Base-by-base conservation (phyloP, 2,329 filamentous ascomycete species). In the Ceratocystis albifundus region DNA sequence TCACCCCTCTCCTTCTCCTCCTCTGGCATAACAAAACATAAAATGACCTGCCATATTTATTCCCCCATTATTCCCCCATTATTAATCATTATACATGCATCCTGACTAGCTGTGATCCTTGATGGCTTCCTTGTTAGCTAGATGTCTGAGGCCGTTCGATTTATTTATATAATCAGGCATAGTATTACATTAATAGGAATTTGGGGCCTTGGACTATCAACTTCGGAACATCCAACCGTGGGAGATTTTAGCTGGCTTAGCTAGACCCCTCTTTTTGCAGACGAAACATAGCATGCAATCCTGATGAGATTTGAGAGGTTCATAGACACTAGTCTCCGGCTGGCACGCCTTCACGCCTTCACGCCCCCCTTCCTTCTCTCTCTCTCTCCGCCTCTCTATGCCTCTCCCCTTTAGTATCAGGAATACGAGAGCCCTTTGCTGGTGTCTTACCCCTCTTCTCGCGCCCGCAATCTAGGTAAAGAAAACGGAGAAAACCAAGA, bases 191-290 rank as follows among this genome's bases (percentile, higher is more conserved):
- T 36, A 36, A 10, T 22, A 50, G 46, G n/a, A 50, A 50, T 22
- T 22, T 50, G n/a, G n/a, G 17, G n/a, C n/a, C 46, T 22, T 7
- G n/a, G 25, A 50, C 46, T 20, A 50, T 36, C 46, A 50, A 57
- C 53, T 57, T 57, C 53, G 53, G 53, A 32, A 57, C 53, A 57
- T 57, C 53, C 53, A 57, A 57, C 53, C 53, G 53, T 57, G 53
- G 53, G 30, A 57, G 20, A 15, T 57, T 57, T 17, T 30, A 57
- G 25, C 15, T 57, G 25, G 22, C 53, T 50, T 36, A 10, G 32
- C 32, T 36, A 36, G 53, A 1, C 22, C 53, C 53, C 53, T 55
- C 50, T 28, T 55, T 15, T 30, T 57, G 22, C 17, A 57, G 53
- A 57, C 53, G 53, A 57, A 57, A 57, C 53, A 57, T 57, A 57